Base-by-base conservation (phyloP, 129 eudicot species). In the Cynara cardunculus region DNA sequence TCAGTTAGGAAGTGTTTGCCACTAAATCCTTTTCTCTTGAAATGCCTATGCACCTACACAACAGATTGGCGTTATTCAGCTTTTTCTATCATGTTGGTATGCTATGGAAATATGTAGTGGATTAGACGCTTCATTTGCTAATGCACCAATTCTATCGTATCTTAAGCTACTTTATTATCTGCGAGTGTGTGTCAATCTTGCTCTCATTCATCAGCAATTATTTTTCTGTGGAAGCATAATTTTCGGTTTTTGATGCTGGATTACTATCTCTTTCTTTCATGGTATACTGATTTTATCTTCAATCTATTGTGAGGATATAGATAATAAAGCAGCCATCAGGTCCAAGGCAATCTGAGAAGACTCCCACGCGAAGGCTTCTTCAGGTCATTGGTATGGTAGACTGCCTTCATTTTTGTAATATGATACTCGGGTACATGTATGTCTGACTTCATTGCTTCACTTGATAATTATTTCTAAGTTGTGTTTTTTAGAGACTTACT, bases 321-420 rank as follows among this genome's bases (percentile, higher is more conserved):
- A 91, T 80, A 68, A 69, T 66, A 73, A 96, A 87, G 87, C 93
- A 78, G 79, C 87, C 89, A 31, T 88, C 97, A 65, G 94, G 77
- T 64, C 90, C 95, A 65, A 88, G 92, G 71, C 97, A 90, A 75
- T 70, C 86, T 53, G 99, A 96, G 67, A 96, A 83, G 85, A 81
- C 85, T 76, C 91, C 90, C 24, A 64, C 99, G 12, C 86, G 91
- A 77, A 86, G 99, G 35, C 91, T 95, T 78, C 99, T 92, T 79
- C 98, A 93, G 88, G 90, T 96, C 82, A 76, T 79, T 71, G 99
- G 99, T 96, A 92, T 81, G 93, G 59, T 61, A 72, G 62, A 39
- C 44, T 59, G 34, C 77, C 34, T 76, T 64, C 75, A 25, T 56
- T 69, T 66, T 11, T 24, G 66, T 75, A 75, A 67, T 69, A 24